These are phyloP conservation scores for Rhizomucor pusillus DNA, from an alignment of 371 early-diverging fungal genomes.

Conservation along the genomic window DNA sequence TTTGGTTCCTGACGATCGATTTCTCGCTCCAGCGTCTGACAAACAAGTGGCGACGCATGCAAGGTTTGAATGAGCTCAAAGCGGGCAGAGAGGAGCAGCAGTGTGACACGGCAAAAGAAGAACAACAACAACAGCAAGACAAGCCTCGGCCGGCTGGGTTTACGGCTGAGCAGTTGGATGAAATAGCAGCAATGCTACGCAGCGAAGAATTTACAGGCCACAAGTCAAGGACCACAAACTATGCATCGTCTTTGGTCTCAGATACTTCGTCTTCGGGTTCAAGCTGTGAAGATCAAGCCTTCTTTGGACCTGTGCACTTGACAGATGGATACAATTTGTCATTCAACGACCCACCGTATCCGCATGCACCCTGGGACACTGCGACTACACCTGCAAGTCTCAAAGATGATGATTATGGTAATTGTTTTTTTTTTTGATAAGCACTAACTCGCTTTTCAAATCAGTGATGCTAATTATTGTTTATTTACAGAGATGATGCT, in stretches of 20 bases:
- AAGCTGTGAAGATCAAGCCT: not conserved
- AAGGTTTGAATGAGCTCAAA: constrained; percentile 26
- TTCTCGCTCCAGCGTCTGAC: constrained; percentile 40
- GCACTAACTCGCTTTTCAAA: not conserved
- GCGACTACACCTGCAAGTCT: constrained; percentile 1
- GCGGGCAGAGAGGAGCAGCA: too few species aligned
- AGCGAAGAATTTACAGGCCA: too few species aligned
- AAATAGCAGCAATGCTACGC: too few species aligned
- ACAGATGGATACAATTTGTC: constrained; percentile 4
- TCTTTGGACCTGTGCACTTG: constrained; percentile 5
- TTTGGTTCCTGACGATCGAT: constrained; percentile 52
- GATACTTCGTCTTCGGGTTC: not conserved
- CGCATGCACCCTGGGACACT: constrained; percentile 26
- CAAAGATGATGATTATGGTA: constrained; percentile 8
- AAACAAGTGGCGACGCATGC: constrained; percentile 30
- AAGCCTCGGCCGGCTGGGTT: too few species aligned
- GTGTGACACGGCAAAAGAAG: too few species aligned
- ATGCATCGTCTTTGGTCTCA: constrained; percentile 6
- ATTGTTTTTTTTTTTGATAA: too few species aligned
- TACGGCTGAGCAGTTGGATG: too few species aligned
- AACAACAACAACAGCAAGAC: too few species aligned
- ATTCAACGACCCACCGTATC: not conserved
- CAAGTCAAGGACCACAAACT: not conserved
- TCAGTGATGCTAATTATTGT: not conserved
- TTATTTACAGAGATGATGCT: constrained; percentile 13